Evolutionary conservation across 2,329 filamentous ascomycete species (phyloP).

Genomic region (Aspergillus fijiensis): DNA sequence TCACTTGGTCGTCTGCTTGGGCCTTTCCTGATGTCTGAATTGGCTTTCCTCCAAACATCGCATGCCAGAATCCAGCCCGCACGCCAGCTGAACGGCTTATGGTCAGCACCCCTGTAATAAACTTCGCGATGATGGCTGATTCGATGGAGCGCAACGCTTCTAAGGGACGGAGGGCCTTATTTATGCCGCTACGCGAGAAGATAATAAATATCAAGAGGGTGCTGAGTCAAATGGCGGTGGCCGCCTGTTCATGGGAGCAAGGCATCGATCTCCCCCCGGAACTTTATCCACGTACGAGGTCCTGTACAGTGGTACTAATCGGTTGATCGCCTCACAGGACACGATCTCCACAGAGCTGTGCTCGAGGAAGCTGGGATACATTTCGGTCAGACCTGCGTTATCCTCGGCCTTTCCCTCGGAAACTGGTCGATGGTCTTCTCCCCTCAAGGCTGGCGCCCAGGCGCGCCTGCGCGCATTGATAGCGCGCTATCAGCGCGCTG

Average conservation of each 20-base stretch:
- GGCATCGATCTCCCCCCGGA: constrained; percentile 52
- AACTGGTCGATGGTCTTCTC: too few relatives aligned
- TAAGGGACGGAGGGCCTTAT: too few relatives aligned
- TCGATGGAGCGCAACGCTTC: constrained; percentile 23
- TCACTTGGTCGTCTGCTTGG: constrained; percentile 56
- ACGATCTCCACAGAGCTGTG: too few relatives aligned
- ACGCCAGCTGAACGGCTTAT: constrained; percentile 27
- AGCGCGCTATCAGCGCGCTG: too few relatives aligned
- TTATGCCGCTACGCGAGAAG: constrained; percentile 25
- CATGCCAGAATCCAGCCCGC: constrained; percentile 70
- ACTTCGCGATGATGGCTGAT: constrained; percentile 36
- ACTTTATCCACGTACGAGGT: too few relatives aligned
- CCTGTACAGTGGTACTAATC: constrained; percentile 53
- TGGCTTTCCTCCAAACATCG: constrained; percentile 70
- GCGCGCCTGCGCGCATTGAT: too few relatives aligned
- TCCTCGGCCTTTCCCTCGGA: too few relatives aligned
- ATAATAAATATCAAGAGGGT: constrained; percentile 40
- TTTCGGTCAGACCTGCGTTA: too few relatives aligned
- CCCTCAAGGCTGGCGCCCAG: too few relatives aligned
- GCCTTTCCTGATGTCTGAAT: constrained; percentile 65
- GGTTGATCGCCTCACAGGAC: too few relatives aligned
- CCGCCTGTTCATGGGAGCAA: constrained; percentile 83
- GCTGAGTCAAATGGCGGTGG: constrained; percentile 62
- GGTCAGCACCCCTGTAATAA: constrained; percentile 26
- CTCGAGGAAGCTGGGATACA: too few relatives aligned